Conservation (phyloP, 768 basidiomycete genomes). For the Amanita rimosa region DNA sequence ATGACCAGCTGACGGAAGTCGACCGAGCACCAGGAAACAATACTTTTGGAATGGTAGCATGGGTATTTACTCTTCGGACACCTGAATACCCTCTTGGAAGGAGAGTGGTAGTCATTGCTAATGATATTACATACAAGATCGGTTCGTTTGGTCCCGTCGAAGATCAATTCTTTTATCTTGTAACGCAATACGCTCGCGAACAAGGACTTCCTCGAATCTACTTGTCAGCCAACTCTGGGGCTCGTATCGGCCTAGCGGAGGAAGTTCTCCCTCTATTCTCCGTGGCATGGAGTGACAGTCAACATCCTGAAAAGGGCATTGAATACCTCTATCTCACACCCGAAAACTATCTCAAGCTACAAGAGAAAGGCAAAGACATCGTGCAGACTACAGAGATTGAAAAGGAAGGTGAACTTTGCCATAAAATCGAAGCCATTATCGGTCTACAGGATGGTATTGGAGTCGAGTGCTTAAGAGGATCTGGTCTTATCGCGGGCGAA, state of each 20-base stretch:
- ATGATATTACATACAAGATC: constrained; percentile 98
- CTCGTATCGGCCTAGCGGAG: constrained; percentile 91
- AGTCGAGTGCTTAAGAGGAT: constrained; percentile 92
- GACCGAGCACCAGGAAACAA: constrained; percentile 91
- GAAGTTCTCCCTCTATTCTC: constrained; percentile 84
- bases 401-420: constrained; percentile 75
- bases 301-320: constrained; percentile 87
- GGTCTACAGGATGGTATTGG: constrained; percentile 96
- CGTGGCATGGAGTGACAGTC: constrained; percentile 78
- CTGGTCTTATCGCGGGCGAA: constrained; percentile 96
- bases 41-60: constrained; percentile 94
- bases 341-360: constrained; percentile 81
- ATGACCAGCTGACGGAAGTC: constrained; percentile 84
- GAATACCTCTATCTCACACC: constrained; percentile 93
- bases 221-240: constrained; percentile 97
- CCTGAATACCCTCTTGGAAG: constrained; percentile 91
- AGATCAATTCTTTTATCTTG: constrained; percentile 94
- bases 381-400: constrained; percentile 80
- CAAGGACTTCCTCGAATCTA: constrained; percentile 91
- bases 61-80: constrained; percentile 87
- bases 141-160: constrained; percentile 95
- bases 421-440: constrained; percentile 94
- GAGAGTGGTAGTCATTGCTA: constrained; percentile 81
- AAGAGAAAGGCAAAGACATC: constrained; percentile 71
- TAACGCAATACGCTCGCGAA: constrained; percentile 85